phyloP scores from a whole-genome alignment of 441 rosid genomes.

The Biscutella laevigata region DNA sequence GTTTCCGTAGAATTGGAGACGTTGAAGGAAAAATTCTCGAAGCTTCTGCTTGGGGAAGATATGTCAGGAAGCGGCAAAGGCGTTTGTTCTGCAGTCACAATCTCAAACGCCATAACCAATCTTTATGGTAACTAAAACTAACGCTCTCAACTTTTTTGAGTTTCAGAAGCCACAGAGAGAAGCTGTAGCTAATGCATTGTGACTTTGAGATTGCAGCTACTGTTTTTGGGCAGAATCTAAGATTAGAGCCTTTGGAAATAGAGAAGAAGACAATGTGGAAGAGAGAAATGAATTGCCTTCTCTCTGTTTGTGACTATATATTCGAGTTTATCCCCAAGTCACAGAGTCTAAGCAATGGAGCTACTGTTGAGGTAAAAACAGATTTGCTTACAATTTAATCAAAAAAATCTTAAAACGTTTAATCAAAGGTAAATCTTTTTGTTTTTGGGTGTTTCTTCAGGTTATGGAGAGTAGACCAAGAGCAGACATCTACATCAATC shows the following conservation, averaged over 20 bases:
- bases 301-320: slow-evolving; percentile 51
- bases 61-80: slow-evolving; percentile 77
- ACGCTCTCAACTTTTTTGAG: neutral
- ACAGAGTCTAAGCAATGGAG: slow-evolving; percentile 38
- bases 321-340: slow-evolving; percentile 41
- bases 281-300: slow-evolving; percentile 60
- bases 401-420: neutral
- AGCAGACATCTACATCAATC: slow-evolving; percentile 50
- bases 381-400: neutral
- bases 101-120: slow-evolving; percentile 66
- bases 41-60: no score
- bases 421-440: neutral
- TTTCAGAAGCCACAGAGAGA: slow-evolving; percentile 1
- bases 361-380: slow-evolving; percentile 41
- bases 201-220: slow-evolving; percentile 34
- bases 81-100: slow-evolving; percentile 50
- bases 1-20: slow-evolving; percentile 36
- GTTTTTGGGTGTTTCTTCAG: slow-evolving; percentile 19
- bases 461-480: slow-evolving; percentile 48
- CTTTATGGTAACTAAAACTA: slow-evolving; percentile 37
- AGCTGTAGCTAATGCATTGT: neutral
- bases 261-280: slow-evolving; percentile 55
- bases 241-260: slow-evolving; percentile 45
- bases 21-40: slow-evolving; percentile 64
- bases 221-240: slow-evolving; percentile 54